Base-by-base conservation (phyloP, 208 protist genomes). In the Acanthamoeba pearcei region DNA sequence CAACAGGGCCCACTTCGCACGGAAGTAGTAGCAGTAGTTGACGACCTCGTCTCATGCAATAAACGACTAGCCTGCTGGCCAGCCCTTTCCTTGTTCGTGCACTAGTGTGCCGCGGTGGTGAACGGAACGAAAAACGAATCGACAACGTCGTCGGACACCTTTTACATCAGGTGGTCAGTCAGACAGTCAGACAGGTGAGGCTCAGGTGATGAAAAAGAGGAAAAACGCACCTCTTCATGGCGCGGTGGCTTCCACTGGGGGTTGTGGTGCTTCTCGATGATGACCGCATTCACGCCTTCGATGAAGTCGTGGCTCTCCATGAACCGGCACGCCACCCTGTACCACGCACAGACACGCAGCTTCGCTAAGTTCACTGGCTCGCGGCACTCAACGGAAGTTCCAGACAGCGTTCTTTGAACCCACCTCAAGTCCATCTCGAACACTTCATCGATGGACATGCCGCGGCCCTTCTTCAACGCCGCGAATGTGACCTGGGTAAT, bases 231-330 rank as follows among this genome's bases (percentile, higher is more conserved):
- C 68, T 80, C 72, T 35, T 80, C 32, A 15, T 80, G 72, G 35
- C 29, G 72, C 19, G 72, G 15, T 3, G 82, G 82, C 46, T 89
- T 27, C 82, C 82, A 89, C 5, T 64, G 8, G 0, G 82, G 82
- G 10, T 35, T 55, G 82, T 89, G 46, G 32, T 89, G 51, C 82
- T 89, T 89, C n/a, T 55, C 82, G 29, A 89, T 13, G 46, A 89
- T 64, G 6, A 89, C 82, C 22, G 82, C 82, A 12, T 42, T 55
- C 22, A 89, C 82, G 46, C 82, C 82, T 29, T 89, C 82, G 6
- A 89, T 38, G 32, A 89, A 89, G 46, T 89, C 82, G 24, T 89
- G 46, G 55, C 12, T 64, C 55, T 55, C n/a, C 82, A 89, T 89
- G 51, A 89, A 89, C 13, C 51, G 55, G 27, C 35, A 60, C 46